A percentile compares a stretch with the other conserved stretches of the same genome.
Conservation (phyloP, 2,329 filamentous ascomycete species). For the Chaetomium sp. region DNA sequence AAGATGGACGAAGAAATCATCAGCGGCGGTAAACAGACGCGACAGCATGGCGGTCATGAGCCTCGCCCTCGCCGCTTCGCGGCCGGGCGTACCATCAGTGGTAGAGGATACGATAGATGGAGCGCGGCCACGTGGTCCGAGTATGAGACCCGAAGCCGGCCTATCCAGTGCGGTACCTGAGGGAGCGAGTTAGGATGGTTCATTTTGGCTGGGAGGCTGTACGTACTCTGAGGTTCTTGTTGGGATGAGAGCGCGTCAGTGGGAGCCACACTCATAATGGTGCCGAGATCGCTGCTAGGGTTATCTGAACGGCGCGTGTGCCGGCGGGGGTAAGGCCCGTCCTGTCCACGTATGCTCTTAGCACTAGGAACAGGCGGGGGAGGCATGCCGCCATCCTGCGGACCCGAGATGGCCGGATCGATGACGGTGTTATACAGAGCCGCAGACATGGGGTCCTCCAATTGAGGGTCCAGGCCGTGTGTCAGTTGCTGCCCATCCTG, state of each 20-base stretch:
- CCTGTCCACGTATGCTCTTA: conserved; percentile 24
- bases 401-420: conserved; percentile 31
- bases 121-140: conserved; percentile 5
- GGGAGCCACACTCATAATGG: conserved; percentile 21
- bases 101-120: conserved; percentile 9
- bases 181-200: neutral
- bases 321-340: conserved; percentile 24
- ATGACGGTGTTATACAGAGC: conserved; percentile 22
- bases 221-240: conserved; percentile 27
- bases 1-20: conserved; percentile 28
- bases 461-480: neutral
- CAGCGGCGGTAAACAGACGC: conserved; percentile 20
- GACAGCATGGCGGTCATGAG: conserved; percentile 24
- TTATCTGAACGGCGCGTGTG: conserved; percentile 22
- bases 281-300: conserved; percentile 20
- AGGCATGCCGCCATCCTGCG: conserved; percentile 28
- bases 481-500: conserved; percentile 8
- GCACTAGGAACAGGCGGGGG: conserved; percentile 29
- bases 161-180: conserved; percentile 1
- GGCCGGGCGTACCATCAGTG: conserved; percentile 18
- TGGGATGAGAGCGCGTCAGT: conserved; percentile 28
- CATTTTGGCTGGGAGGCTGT: neutral
- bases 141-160: neutral
- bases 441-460: conserved; percentile 10
- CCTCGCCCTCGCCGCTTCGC: conserved; percentile 1